phyloP scores from a whole-genome alignment of 345 rosid genomes.

The Brassica nigra region DNA sequence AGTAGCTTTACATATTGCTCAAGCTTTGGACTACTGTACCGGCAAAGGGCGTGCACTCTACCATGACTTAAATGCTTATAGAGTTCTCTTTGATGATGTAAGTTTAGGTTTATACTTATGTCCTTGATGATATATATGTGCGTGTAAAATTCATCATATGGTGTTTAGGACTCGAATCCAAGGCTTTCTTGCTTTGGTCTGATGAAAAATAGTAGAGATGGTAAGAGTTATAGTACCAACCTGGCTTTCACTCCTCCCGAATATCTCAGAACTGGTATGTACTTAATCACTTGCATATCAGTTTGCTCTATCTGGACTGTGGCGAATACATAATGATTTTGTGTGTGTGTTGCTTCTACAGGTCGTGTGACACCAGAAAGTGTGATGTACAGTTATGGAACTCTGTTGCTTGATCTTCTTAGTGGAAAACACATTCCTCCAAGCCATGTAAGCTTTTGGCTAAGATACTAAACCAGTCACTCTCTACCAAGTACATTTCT shows the following conservation, averaged over 20 bases:
- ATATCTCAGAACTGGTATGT: conserved; percentile 77
- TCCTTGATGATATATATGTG: neutral
- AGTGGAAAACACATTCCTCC: conserved; percentile 98
- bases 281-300: neutral
- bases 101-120: neutral
- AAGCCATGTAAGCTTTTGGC: conserved; percentile 66
- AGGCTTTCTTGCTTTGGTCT: neutral
- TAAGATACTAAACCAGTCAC: neutral
- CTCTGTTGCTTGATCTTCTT: conserved; percentile 91
- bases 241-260: conserved; percentile 96
- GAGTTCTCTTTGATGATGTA: neutral
- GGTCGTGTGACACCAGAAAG: conserved; percentile 94
- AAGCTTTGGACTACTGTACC: neutral
- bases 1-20: conserved; percentile 1
- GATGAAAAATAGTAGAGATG: neutral
- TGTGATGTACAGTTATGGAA: conserved; percentile 95
- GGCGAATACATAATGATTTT: neutral
- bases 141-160: neutral
- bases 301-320: neutral
- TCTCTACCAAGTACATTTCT: neutral
- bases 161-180: neutral
- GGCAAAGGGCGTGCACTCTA: neutral
- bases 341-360: conserved; percentile 34
- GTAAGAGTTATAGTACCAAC: conserved; percentile 7
- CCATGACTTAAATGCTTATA: neutral